Evolutionary conservation across 768 basidiomycete genomes (phyloP), one percentile per base, ranked within the genome.

Genomic region (Tricholoma matsutake): DNA sequence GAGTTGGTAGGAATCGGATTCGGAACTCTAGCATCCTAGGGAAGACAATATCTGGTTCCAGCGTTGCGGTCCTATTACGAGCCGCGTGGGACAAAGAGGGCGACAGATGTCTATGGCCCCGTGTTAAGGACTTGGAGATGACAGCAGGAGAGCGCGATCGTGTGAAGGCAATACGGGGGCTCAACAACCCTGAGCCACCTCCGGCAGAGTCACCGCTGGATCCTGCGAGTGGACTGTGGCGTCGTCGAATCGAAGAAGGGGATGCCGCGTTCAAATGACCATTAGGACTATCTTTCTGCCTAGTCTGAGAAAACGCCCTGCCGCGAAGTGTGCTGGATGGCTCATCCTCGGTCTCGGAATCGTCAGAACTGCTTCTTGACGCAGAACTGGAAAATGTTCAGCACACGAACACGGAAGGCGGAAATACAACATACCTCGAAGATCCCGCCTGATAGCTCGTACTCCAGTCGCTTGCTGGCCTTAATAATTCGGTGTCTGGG

Each of bases 381-480:
- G 79, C 81, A 20, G 87, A 81, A 63, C 86, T 84, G 59, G 35
- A 25, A 6, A 35, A 37, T 52, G 2, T 28, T 43, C 37, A 55
- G 57, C 61, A 54, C 32, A 34, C 16, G n/a, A 47, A 39, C 39
- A 28, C 54, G 55, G 52, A 20, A 39, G 31, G 41, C 31, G 2
- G 54, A 57, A 18, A 35, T 14, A 37, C 14, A 41, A 67, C 83
- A 63, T 67, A 89, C 90, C 88, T 85, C 9, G 91, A 92, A 34
- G 91, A 91, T 49, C 92, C 92, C 29, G 87, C 92, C 61, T 92
- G 88, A 74, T 94, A 94, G 65, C 91, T 93, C 11, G 91, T 92
- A 68, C 90, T 94, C 86, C 91, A 85, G 65, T 87, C 91, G 65
- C 86, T 68, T 61, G 73, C 73, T 60, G 75, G 72, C 45, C 58